phyloP scores from a whole-genome alignment of 352 stramenopile genomes.

The Bremia lactucae region DNA sequence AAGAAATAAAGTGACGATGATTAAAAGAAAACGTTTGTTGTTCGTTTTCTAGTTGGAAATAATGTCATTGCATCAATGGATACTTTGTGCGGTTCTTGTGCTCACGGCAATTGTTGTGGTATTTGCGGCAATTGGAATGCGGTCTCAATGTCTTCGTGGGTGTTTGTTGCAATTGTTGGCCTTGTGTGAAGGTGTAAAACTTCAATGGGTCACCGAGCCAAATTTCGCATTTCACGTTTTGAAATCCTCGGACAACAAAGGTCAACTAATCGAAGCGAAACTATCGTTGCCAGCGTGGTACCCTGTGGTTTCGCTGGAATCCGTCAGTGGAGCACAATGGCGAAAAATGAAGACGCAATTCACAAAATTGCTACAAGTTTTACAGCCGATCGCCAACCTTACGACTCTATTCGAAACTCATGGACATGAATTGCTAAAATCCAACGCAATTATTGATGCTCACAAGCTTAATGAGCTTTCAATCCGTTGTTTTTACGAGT shows the following conservation, averaged over 20 bases:
- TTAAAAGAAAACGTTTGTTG: too few species aligned
- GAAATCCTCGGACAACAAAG: slow-evolving; percentile 15
- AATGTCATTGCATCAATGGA: not conserved
- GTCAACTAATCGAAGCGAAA: slow-evolving; percentile 17
- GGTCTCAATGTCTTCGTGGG: slow-evolving; percentile 11
- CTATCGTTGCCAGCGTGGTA: slow-evolving; percentile 14
- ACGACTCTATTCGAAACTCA: slow-evolving; percentile 16
- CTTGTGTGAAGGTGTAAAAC: slow-evolving; percentile 14
- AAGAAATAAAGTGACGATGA: too few species aligned
- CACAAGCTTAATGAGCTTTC: slow-evolving; percentile 13
- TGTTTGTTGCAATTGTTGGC: slow-evolving; percentile 13
- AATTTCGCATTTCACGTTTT: slow-evolving; percentile 13
- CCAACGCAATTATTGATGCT: slow-evolving; percentile 12
- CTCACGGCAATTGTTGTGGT: slow-evolving; percentile 1
- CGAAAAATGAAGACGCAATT: slow-evolving; percentile 19
- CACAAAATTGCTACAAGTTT: slow-evolving; percentile 6
- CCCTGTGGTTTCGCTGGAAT: slow-evolving; percentile 21
- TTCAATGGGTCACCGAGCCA: slow-evolving; percentile 22
- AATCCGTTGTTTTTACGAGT: slow-evolving; percentile 22
- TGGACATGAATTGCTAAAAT: slow-evolving; percentile 10
- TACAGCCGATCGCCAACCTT: slow-evolving; percentile 16
- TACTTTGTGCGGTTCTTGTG: not conserved
- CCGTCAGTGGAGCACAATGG: slow-evolving; percentile 21
- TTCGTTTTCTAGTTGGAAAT: too few species aligned
- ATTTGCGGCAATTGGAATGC: slow-evolving; percentile 17